phyloP scores from a whole-genome alignment of 208 protist species.

The Angomonas deanei region DNA sequence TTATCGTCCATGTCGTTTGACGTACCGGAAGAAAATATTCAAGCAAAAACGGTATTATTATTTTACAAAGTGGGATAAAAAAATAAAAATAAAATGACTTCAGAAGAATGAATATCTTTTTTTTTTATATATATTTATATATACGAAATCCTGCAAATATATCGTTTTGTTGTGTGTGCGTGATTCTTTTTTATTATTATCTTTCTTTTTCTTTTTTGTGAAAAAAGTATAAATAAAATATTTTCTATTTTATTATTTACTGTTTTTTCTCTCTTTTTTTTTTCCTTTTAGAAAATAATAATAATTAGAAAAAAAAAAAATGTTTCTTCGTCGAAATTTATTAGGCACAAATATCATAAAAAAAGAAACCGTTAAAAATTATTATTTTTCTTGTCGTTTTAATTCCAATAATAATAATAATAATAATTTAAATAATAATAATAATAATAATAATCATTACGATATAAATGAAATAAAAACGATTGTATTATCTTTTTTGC shows the following conservation, averaged over 20 bases:
- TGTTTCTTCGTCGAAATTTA: constrained; percentile 2
- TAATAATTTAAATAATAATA: background rate
- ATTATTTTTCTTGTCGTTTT: too few relatives aligned
- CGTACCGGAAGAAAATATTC: background rate
- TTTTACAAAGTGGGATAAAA: background rate
- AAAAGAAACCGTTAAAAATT: background rate
- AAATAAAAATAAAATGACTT: background rate
- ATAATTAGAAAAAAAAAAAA: too few relatives aligned
- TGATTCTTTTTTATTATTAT: too few relatives aligned
- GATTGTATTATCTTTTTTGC: too few relatives aligned
- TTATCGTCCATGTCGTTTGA: background rate
- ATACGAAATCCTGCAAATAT: too few relatives aligned
- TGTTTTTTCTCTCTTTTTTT: background rate
- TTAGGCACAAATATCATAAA: background rate
- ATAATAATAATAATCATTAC: background rate
- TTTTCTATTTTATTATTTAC: background rate
- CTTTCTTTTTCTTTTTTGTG: too few relatives aligned
- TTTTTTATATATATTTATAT: too few relatives aligned
- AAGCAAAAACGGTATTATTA: background rate
- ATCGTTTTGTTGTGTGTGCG: too few relatives aligned
- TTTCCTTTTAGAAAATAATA: background rate
- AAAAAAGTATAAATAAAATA: background rate
- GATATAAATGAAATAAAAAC: too few relatives aligned
- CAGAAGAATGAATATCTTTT: background rate
- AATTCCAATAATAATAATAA: background rate